phyloP scores from a whole-genome alignment of 2,329 filamentous ascomycete genomes.

The Chaetomiaceae sp. region DNA sequence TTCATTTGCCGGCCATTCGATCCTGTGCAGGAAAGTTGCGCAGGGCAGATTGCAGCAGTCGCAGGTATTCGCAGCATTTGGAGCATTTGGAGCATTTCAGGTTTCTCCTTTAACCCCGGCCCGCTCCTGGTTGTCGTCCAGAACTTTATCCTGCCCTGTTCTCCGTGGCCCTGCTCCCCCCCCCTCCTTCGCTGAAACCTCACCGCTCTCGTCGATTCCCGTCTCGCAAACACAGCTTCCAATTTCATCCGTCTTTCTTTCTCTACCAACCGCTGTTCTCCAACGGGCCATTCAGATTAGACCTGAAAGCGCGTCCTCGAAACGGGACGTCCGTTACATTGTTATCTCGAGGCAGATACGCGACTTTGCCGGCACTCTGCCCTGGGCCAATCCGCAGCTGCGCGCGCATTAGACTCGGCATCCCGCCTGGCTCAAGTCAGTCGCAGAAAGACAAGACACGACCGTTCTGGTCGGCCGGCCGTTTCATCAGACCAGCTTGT shows the following conservation, averaged over 20 bases:
- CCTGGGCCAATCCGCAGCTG: neutral
- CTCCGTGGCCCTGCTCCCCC: neutral
- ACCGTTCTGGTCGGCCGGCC: slow-evolving; percentile 21
- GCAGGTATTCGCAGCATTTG: neutral
- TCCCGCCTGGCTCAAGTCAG: neutral
- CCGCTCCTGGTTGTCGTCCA: too few relatives aligned
- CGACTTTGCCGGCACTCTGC: neutral
- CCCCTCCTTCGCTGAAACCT: slow-evolving; percentile 1
- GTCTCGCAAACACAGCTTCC: neutral
- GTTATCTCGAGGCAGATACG: neutral
- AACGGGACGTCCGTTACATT: slow-evolving; percentile 4
- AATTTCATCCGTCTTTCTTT: neutral
- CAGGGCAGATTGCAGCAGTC: slow-evolving; percentile 3
- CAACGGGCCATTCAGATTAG: slow-evolving; percentile 3
- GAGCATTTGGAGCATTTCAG: neutral
- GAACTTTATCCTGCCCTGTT: too few relatives aligned
- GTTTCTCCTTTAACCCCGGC: slow-evolving; percentile 10
- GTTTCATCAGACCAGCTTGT: slow-evolving; percentile 20
- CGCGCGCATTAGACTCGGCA: neutral
- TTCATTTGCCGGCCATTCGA: slow-evolving; percentile 23
- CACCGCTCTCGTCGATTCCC: slow-evolving; percentile 6
- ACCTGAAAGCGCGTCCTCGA: slow-evolving; percentile 13
- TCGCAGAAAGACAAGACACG: slow-evolving; percentile 21
- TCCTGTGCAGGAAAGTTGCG: slow-evolving; percentile 9
- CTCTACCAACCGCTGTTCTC: slow-evolving; percentile 10